A percentile compares a stretch with the other conserved stretches of the same genome.
These are phyloP conservation scores for Suillus subaureus DNA, from an alignment of 768 basidiomycete species.

Conservation along the genomic window DNA sequence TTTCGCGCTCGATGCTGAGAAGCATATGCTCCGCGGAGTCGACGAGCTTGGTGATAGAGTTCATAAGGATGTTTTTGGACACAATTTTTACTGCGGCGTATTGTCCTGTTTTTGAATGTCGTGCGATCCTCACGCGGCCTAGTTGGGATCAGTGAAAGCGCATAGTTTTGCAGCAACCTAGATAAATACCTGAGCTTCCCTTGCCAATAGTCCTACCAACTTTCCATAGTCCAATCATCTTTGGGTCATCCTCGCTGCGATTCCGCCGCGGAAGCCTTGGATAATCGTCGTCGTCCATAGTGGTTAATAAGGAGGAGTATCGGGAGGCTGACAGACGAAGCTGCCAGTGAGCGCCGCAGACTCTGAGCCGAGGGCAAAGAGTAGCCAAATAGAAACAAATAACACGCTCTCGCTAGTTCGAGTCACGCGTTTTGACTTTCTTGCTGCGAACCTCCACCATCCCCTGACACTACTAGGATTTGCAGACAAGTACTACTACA, in stretches of 20 bases:
- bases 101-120: constrained; percentile 85
- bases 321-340: not conserved
- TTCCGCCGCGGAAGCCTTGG: constrained; percentile 33
- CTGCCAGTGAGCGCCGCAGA: not conserved
- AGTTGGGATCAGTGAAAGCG: constrained; percentile 1
- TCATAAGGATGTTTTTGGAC: constrained; percentile 67
- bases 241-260: constrained; percentile 47
- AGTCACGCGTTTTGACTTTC: constrained; percentile 7
- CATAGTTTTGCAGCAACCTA: not conserved
- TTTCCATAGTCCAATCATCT: constrained; percentile 81
- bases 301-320: not conserved
- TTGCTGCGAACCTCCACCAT: not conserved
- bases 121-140: constrained; percentile 91
- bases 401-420: constrained; percentile 16
- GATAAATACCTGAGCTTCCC: constrained; percentile 68
- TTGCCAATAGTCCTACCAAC: constrained; percentile 83
- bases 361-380: not conserved
- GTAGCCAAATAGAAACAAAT: constrained; percentile 20
- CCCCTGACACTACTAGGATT: not conserved
- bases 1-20: constrained; percentile 88
- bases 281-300: constrained; percentile 23
- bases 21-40: constrained; percentile 78
- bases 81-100: constrained; percentile 96
- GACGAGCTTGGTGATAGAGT: constrained; percentile 66
- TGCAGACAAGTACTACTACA: not conserved